Base-by-base conservation (phyloP, 768 basidiomycete species). In the Pholiota molesta region DNA sequence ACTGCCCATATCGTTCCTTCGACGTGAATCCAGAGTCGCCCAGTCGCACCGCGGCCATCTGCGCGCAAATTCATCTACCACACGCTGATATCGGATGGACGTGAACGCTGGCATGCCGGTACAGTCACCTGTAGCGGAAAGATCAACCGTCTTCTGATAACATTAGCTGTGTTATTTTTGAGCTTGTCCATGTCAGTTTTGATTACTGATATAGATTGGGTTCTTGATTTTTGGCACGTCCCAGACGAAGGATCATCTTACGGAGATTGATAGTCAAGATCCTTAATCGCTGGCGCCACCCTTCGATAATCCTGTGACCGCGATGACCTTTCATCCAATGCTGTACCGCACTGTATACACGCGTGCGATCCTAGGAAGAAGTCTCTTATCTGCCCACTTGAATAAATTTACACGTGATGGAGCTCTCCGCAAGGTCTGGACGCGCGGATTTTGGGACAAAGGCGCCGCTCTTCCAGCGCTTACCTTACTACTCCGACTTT, bases 381-480 rank as follows among this genome's bases (percentile, higher is more conserved):
- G 14, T 11, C 35, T 59, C 57, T 61, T 66, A 57, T 66, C 62
- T 59, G 49, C 23, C 35, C 49, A 33, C 29, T 40, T n/a, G 42
- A 39, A 26, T 37, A 56, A 56, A 29, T 37, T 29, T 53, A 54
- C 65, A 61, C 60, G 60, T 63, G 60, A 63, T 59, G 26, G 26
- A 53, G 51, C 21, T 11, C 57, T 61, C 60, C 57, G 52, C 57
- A 59, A 61, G 57, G 52, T 56, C 54, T 39, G 31, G 57, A 61
- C 31, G 65, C 57, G 37, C 37, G 47, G 55, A 40, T 57, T 39
- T n/a, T 52, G 33, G 52, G 14, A 44, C 33, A 49, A 35, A 28
- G 28, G 49, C 51, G 60, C 64, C 64, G 61, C 64, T 65, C 64
- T 65, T 65, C 11, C 61, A 56, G 64, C 64, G 52, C 55, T 35